Percentiles rank a stretch among this genome's conserved stretches.
phyloP scores from a whole-genome alignment of 352 stramenopile genomes.

The Phytophthora sojae region DNA sequence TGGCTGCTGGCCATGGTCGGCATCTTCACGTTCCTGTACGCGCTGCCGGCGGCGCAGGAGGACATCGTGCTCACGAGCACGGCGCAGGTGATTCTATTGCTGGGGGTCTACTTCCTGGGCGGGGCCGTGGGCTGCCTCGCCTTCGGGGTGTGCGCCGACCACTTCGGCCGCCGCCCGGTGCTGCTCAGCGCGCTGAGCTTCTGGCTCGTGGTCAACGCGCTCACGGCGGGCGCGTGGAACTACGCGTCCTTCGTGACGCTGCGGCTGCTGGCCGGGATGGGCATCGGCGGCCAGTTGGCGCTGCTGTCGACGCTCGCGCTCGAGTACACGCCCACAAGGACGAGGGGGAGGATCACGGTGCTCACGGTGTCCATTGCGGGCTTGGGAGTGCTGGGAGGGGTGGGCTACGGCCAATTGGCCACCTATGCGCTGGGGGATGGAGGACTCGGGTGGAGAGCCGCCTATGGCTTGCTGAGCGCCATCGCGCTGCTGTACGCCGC shows the following conservation, averaged over 20 bases:
- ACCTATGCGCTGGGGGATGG: constrained; percentile 22
- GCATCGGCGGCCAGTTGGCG: constrained; percentile 63
- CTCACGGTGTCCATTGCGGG: constrained; percentile 51
- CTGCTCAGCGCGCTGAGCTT: constrained; percentile 48
- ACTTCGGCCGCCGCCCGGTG: constrained; percentile 58
- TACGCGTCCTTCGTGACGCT: constrained; percentile 53
- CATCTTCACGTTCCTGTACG: constrained; percentile 50
- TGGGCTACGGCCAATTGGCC: constrained; percentile 45
- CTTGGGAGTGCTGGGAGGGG: constrained; percentile 49
- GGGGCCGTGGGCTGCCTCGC: constrained; percentile 54
- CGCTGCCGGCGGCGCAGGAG: constrained; percentile 30
- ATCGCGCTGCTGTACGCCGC: constrained; percentile 35
- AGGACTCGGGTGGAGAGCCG: constrained; percentile 37
- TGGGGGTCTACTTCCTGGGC: constrained; percentile 54
- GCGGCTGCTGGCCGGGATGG: constrained; percentile 50
- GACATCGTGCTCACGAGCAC: constrained; percentile 37
- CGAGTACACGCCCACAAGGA: constrained; percentile 69
- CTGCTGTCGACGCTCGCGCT: constrained; percentile 60
- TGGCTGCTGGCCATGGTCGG: constrained; percentile 56
- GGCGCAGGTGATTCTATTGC: constrained; percentile 37
- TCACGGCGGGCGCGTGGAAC: constrained; percentile 48
- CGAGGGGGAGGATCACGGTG: constrained; percentile 65
- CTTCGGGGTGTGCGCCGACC: constrained; percentile 65
- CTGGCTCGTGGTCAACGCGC: constrained; percentile 49
- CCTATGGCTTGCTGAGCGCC: constrained; percentile 40